Evolutionary conservation across 225 moss, liverwort and hornwort genomes (phyloP).

Genomic region (Sphagnum tenellum): DNA sequence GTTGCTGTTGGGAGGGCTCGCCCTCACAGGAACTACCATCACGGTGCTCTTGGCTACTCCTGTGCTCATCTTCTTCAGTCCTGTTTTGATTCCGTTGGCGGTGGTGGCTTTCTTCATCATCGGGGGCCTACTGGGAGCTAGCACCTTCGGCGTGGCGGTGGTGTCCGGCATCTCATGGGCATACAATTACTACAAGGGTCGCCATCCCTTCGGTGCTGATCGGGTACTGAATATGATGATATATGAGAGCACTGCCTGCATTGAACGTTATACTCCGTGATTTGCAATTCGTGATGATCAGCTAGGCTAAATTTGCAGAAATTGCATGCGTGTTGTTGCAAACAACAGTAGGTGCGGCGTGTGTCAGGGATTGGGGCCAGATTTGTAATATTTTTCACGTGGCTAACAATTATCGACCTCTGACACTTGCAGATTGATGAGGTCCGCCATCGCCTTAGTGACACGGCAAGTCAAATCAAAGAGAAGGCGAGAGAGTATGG

Average conservation of each 20-base stretch:
- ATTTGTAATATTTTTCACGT: too few species aligned
- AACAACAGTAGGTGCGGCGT: too few species aligned
- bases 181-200: constrained; percentile 63
- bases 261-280: too few species aligned
- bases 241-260: too few species aligned
- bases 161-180: constrained; percentile 46
- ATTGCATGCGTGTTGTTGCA: background rate
- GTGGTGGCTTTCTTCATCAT: constrained; percentile 29
- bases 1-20: constrained; percentile 34
- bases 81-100: constrained; percentile 54
- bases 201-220: constrained; percentile 57
- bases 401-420: too few species aligned
- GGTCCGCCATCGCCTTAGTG: constrained; percentile 35
- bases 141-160: constrained; percentile 18
- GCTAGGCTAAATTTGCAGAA: too few species aligned
- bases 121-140: constrained; percentile 26
- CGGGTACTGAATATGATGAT: constrained; percentile 21
- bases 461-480: constrained; percentile 27
- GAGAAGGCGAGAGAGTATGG: constrained; percentile 18
- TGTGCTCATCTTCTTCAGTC: constrained; percentile 60
- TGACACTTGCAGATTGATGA: constrained; percentile 24
- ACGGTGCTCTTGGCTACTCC: constrained; percentile 35
- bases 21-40: constrained; percentile 43
- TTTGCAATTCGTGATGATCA: too few species aligned
- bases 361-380: too few species aligned